Conservation (phyloP, 148 eudicot genomes). For the Camellia japonica region DNA sequence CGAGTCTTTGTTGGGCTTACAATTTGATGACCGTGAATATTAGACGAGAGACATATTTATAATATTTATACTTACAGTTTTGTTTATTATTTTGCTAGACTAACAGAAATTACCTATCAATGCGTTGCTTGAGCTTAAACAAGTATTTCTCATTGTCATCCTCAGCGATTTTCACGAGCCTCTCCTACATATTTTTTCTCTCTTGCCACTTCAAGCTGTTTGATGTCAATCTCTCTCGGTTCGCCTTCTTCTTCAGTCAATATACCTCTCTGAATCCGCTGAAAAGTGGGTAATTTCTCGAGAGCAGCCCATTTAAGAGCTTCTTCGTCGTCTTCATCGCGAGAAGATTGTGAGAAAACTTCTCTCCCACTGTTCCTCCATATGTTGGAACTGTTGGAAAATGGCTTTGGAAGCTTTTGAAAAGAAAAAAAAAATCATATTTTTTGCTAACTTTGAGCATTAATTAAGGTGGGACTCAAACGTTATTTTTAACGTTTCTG, state of each 20-base stretch:
- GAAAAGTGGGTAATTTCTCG: slow-evolving; percentile 48
- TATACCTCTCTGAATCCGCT: slow-evolving; percentile 42
- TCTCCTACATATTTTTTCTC: slow-evolving; percentile 30
- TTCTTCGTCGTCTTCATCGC: slow-evolving; percentile 46
- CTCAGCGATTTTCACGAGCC: slow-evolving; percentile 39
- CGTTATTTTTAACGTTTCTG: no score
- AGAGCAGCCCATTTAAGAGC: slow-evolving; percentile 58
- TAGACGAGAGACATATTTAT: no score
- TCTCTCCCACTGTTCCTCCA: slow-evolving; percentile 33
- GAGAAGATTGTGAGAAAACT: slow-evolving; percentile 27
- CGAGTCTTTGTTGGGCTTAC: no score
- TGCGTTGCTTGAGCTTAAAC: slow-evolving; percentile 39
- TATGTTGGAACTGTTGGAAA: not conserved
- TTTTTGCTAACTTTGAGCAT: no score
- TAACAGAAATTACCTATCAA: slow-evolving; percentile 34
- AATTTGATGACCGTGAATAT: no score
- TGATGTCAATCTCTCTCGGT: slow-evolving; percentile 37
- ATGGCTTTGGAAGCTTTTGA: no score
- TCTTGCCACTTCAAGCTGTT: slow-evolving; percentile 35
- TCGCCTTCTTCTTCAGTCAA: slow-evolving; percentile 34
- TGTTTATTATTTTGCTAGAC: no score
- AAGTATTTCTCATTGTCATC: slow-evolving; percentile 55
- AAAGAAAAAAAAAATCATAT: no score
- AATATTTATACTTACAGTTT: no score
- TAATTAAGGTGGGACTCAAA: no score